Base-by-base conservation (phyloP, 257 asterid genomes). In the Solanum megistacrolobum region DNA sequence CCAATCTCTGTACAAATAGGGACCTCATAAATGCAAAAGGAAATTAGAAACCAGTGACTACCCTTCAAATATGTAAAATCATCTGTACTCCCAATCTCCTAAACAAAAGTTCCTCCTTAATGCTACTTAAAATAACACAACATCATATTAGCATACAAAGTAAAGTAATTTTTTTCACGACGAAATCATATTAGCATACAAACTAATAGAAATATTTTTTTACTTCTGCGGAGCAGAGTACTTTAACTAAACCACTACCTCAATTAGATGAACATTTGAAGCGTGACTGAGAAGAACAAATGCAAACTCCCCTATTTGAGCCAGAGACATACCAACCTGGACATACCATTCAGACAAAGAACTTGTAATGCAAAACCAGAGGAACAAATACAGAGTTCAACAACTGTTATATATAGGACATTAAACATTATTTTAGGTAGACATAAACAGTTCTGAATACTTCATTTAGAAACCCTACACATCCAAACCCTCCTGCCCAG, bases 231-330 rank as follows among this genome's bases (percentile, higher is more conserved):
- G 23, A 27, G 41, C 85, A 9, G 62, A 46, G 85, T 48, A 29
- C 41, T 81, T 79, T 79, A 81, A 48, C 27, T 48, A 20, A 79
- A 81, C 3, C 66, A 12, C 62, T 75, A 94, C 98, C 98, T 94
- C 96, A 71, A 95, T 92, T 79, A 94, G 93, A 94, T 94, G 95
- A 90, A 91, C 94, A 87, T 94, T 93, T 90, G 98, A 94, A 9
- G 98, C 96, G 5, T 94, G 98, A 82, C 98, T 92, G 88, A 94
- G 95, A 90, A 94, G 98, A 86, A 95, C 98, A 89, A 95, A 95
- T 68, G 98, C 98, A 89, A 95, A 95, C 91, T 95, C 98, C 88
- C 98, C 98, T 88, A 95, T 95, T 90, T 95, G 98, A 25, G 98
- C 98, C 88, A 95, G 93, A 74, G 98, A 95, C 97, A 95, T 93